These are phyloP conservation scores for Simplicillium sp. DNA, from an alignment of 2,329 filamentous ascomycete genomes.

Conservation along the genomic window DNA sequence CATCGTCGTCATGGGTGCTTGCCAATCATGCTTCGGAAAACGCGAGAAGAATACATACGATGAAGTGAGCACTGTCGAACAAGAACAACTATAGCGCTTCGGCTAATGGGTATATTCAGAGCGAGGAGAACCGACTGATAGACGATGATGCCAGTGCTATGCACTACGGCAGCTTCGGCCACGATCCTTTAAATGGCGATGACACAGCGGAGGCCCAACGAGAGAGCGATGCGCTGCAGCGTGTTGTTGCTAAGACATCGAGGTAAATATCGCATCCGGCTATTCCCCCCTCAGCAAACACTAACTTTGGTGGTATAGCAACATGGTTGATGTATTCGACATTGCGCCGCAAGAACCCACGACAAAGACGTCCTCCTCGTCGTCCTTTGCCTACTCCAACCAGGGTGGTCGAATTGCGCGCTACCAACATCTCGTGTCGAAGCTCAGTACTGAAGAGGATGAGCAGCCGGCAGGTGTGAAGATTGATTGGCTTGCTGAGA, in stretches of 20 bases:
- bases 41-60: constrained; percentile 41
- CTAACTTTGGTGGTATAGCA: constrained; percentile 28
- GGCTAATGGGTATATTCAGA: constrained; percentile 22
- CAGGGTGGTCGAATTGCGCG: constrained; percentile 47
- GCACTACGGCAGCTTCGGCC: constrained; percentile 55
- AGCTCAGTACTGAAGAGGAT: constrained; percentile 39
- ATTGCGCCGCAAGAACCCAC: constrained; percentile 43
- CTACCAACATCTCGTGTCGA: constrained; percentile 54
- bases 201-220: constrained; percentile 54
- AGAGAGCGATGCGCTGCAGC: constrained; percentile 55
- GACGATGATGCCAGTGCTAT: constrained; percentile 51
- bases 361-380: constrained; percentile 21
- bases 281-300: not conserved
- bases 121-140: constrained; percentile 48
- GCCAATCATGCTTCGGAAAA: constrained; percentile 49
- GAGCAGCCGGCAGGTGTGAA: constrained; percentile 30
- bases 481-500: constrained; percentile 47
- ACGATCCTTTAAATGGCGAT: constrained; percentile 42
- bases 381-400: constrained; percentile 38
- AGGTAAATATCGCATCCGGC: constrained; percentile 35
- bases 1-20: constrained; percentile 42
- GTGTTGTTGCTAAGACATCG: constrained; percentile 54
- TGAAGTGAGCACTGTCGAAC: constrained; percentile 31
- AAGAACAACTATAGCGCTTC: constrained; percentile 4
- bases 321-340: constrained; percentile 60